phyloP scores from a whole-genome alignment of 345 rosid species.

The Eucalyptus victrix region DNA sequence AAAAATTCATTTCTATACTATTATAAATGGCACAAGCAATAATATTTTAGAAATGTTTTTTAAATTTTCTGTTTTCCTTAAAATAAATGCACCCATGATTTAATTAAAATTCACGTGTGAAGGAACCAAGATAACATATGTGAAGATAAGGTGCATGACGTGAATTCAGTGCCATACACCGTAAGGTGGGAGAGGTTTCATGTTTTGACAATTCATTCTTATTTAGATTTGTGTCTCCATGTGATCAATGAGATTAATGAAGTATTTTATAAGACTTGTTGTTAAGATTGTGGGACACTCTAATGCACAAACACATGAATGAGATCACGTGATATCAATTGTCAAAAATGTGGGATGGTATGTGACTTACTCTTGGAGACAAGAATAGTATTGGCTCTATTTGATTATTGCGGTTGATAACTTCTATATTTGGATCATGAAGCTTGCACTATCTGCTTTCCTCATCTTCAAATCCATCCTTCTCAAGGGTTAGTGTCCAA shows the following conservation, averaged over 20 bases:
- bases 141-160: background rate
- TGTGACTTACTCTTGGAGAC: too few relatives aligned
- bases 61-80: background rate
- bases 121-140: background rate
- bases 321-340: background rate
- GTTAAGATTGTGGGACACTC: background rate
- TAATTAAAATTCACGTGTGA: background rate
- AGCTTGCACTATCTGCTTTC: too few relatives aligned
- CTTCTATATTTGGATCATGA: too few relatives aligned
- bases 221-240: background rate
- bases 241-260: background rate
- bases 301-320: background rate
- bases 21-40: background rate
- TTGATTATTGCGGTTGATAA: too few relatives aligned
- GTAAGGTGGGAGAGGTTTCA: accelerated
- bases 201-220: background rate
- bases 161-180: background rate
- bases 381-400: too few relatives aligned
- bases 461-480: too few relatives aligned
- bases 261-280: background rate
- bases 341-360: background rate
- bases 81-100: accelerated
- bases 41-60: too few relatives aligned
- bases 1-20: background rate
- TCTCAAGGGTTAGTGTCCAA: too few relatives aligned